A percentile compares a stretch with the other conserved stretches of the same genome.
phyloP scores from a whole-genome alignment of 2,329 filamentous ascomycete genomes.

The Albophoma yamanashiensis region DNA sequence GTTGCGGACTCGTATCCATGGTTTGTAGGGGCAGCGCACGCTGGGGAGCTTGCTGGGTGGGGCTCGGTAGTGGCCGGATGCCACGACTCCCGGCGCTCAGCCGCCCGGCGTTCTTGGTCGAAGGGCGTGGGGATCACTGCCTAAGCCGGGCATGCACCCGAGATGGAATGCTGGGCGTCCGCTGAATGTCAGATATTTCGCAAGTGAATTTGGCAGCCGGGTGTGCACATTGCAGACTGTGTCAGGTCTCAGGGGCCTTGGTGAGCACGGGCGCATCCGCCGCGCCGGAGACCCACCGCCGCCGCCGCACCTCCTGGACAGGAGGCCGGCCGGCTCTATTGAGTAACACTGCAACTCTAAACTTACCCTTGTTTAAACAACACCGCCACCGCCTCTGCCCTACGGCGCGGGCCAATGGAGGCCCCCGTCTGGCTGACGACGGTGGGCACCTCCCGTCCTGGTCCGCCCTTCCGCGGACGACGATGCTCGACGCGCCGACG shows the following conservation, averaged over 20 bases:
- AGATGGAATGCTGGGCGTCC: not conserved
- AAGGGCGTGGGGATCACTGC: not conserved
- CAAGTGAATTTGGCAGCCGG: not conserved
- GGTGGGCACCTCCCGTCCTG: not conserved
- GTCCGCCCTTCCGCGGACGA: not conserved
- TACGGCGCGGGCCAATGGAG: too few species aligned
- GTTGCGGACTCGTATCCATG: too few species aligned
- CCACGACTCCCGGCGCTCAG: not conserved
- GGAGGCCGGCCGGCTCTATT: not conserved
- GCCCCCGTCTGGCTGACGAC: not conserved
- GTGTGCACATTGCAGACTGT: not conserved
- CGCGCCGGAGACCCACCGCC: too few species aligned
- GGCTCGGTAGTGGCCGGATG: not conserved
- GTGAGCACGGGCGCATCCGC: too few species aligned
- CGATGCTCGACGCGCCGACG: not conserved
- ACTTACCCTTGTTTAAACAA: not conserved
- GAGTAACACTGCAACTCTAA: not conserved
- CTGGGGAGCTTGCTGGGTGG: too few species aligned
- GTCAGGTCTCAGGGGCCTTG: not conserved
- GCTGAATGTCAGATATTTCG: not conserved
- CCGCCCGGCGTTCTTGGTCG: not conserved
- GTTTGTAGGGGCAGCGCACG: too few species aligned
- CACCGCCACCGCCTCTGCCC: not conserved
- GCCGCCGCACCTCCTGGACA: not conserved
- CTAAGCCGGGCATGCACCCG: not conserved